Conservation (phyloP, 1,284 basidiomycete species). For the Naganishia liquefaciens region DNA sequence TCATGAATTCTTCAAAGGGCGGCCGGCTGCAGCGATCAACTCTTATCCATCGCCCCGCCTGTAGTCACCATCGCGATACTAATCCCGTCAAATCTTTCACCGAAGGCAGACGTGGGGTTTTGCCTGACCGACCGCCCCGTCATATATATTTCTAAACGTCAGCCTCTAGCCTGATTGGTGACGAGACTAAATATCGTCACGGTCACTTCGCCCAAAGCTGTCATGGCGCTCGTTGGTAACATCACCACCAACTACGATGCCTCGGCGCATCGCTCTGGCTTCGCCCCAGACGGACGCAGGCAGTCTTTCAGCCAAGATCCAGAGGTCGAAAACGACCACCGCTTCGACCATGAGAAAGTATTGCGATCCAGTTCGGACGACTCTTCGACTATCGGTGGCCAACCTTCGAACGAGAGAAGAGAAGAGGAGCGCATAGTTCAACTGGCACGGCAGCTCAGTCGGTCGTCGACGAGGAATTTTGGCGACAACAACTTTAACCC, state of each 20-base stretch:
- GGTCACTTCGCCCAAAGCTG: background rate
- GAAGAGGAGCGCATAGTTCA: slow-evolving; percentile 34
- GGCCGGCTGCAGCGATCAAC: too few species aligned
- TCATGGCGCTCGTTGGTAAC: slow-evolving; percentile 36
- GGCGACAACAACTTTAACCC: slow-evolving; percentile 36
- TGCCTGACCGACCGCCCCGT: too few species aligned
- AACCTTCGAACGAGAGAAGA: slow-evolving; percentile 4
- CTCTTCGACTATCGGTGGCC: slow-evolving; percentile 2
- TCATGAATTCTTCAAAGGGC: too few species aligned
- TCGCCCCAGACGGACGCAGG: slow-evolving; percentile 15
- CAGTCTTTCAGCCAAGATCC: slow-evolving; percentile 15
- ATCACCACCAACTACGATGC: slow-evolving; percentile 33
- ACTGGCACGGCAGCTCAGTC: slow-evolving; percentile 44
- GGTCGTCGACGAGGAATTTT: slow-evolving; percentile 36
- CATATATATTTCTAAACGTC: too few species aligned
- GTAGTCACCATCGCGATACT: too few species aligned
- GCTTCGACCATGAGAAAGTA: background rate
- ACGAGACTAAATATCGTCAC: background rate
- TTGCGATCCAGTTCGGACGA: slow-evolving; percentile 6
- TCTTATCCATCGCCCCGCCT: too few species aligned
- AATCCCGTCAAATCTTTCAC: too few species aligned
- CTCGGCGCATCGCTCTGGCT: slow-evolving; percentile 19
- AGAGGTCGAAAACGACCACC: slow-evolving; percentile 3
- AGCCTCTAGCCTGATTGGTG: background rate
- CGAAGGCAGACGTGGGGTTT: too few species aligned